These are phyloP conservation scores for Cardiospermum halicacabum DNA, from an alignment of 345 rosid species.

Conservation along the genomic window DNA sequence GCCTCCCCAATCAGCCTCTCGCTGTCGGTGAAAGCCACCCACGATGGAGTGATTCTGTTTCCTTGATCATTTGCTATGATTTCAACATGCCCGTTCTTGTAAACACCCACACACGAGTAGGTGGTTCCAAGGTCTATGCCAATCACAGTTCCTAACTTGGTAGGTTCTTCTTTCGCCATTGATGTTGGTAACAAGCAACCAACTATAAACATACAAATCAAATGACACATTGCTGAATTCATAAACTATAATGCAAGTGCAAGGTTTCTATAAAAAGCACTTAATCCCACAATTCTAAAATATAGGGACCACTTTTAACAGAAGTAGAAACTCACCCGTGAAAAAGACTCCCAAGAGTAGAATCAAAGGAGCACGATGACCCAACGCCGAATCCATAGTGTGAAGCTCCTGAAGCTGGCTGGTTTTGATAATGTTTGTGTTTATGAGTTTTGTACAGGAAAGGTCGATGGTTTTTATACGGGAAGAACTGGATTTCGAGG, in stretches of 20 bases:
- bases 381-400: not conserved
- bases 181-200: constrained; percentile 15
- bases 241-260: not conserved
- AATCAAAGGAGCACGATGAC: not conserved
- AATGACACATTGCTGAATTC: not conserved
- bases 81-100: constrained; percentile 20
- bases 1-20: constrained; percentile 27
- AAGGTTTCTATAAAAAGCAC: not conserved
- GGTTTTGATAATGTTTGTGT: not conserved
- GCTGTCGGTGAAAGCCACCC: constrained; percentile 25
- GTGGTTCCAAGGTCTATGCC: constrained; percentile 13
- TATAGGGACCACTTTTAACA: too few species aligned
- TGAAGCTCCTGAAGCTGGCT: not conserved
- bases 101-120: constrained; percentile 24
- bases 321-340: not conserved
- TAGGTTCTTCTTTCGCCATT: constrained; percentile 18
- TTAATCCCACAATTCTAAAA: too few species aligned
- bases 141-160: constrained; percentile 20
- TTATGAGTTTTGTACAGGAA: not conserved
- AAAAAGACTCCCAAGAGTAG: not conserved
- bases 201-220: not conserved
- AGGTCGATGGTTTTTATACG: not conserved
- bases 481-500: not conserved
- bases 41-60: constrained; percentile 26
- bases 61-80: constrained; percentile 32